Evolutionary conservation across 163 green algal genomes (phyloP).

Genomic region (Prototheca stagnorum): DNA sequence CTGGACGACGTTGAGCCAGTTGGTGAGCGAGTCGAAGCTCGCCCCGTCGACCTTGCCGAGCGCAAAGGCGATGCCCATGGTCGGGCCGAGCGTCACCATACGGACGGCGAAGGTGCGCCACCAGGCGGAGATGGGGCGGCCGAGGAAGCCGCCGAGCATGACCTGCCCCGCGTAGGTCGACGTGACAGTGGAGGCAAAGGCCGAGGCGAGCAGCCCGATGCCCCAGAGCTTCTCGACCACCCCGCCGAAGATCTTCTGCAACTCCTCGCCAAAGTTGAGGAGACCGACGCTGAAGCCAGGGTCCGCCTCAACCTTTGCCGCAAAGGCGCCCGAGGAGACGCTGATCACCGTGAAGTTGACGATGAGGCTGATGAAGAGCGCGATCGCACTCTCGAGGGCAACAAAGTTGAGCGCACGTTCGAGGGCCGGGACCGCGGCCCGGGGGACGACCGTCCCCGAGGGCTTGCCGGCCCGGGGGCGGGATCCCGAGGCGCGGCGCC

Average conservation of each 20-base stretch:
- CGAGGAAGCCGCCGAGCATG: slow-evolving; percentile 60
- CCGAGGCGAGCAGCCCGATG: slow-evolving; percentile 53
- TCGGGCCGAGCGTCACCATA: slow-evolving; percentile 44
- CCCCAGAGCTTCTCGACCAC: slow-evolving; percentile 28
- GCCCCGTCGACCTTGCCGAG: slow-evolving; percentile 4
- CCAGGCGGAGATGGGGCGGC: slow-evolving; percentile 23
- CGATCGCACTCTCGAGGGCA: slow-evolving; percentile 44
- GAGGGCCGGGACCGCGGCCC: too few species aligned
- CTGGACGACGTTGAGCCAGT: slow-evolving; percentile 59
- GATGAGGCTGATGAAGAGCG: slow-evolving; percentile 44
- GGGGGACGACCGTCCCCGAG: too few species aligned
- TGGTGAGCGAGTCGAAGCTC: slow-evolving; percentile 49
- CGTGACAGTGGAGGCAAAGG: slow-evolving; percentile 57
- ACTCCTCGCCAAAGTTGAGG: slow-evolving; percentile 45
- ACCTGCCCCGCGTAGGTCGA: slow-evolving; percentile 55
- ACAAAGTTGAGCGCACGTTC: slow-evolving; percentile 46
- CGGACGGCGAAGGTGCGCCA: slow-evolving; percentile 34
- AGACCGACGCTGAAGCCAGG: slow-evolving; percentile 66
- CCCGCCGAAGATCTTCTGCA: slow-evolving; percentile 34
- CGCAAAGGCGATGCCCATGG: slow-evolving; percentile 31
- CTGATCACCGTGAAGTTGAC: slow-evolving; percentile 65
- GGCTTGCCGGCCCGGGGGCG: too few species aligned
- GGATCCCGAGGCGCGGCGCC: too few species aligned
- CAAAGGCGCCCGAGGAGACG: slow-evolving; percentile 61
- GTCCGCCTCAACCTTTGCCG: slow-evolving; percentile 8